Conservation (phyloP, 768 basidiomycete species). For the Strobilomyces dryophilus region DNA sequence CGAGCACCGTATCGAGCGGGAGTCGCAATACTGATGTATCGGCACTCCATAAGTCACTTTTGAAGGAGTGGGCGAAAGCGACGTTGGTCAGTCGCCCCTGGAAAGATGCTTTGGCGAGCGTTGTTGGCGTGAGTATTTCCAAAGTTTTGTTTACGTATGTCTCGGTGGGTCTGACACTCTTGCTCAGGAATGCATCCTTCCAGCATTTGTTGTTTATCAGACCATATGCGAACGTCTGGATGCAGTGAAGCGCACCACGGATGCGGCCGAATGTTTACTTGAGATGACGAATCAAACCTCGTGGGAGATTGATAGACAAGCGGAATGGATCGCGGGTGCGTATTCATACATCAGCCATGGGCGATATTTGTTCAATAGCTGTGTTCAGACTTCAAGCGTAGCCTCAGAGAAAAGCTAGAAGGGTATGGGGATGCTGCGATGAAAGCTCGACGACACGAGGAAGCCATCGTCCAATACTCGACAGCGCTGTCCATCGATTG, state of each 20-base stretch:
- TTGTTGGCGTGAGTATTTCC: neutral
- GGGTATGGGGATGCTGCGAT: neutral
- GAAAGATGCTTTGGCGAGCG: neutral
- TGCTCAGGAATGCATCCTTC: no score
- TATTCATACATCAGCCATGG: no score
- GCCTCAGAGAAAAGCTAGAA: neutral
- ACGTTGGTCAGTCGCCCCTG: neutral
- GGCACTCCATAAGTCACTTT: neutral
- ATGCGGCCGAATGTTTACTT: neutral
- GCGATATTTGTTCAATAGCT: no score
- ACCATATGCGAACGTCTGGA: neutral
- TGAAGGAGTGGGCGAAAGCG: neutral
- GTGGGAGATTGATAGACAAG: neutral
- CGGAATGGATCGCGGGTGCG: neutral
- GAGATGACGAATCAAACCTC: neutral
- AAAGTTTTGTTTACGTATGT: neutral
- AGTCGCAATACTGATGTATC: neutral
- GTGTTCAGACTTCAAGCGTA: neutral
- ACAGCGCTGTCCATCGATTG: neutral
- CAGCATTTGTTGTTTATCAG: no score
- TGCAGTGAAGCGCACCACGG: neutral
- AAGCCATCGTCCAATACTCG: neutral
- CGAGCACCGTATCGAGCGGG: neutral
- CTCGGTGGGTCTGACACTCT: neutral
- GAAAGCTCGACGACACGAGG: neutral